Percentiles rank a stretch among this genome's conserved stretches.
Evolutionary conservation across 805 yeast genomes (phyloP).

Genomic region (Starmerella apis): DNA sequence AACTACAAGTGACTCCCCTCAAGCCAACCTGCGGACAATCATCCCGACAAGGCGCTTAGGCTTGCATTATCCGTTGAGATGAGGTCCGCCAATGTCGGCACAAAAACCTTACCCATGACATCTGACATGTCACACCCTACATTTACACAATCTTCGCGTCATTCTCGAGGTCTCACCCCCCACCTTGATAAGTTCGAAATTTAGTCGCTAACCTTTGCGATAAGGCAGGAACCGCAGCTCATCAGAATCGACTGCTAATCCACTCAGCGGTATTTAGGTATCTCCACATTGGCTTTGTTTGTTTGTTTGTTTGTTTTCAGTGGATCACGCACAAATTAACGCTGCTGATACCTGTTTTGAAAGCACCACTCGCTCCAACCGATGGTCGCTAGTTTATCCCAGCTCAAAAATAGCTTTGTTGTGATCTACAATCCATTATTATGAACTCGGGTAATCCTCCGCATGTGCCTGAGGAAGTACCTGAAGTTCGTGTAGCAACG

Average conservation of each 20-base stretch:
- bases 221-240: not conserved
- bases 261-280: not conserved
- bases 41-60: slow-evolving; percentile 4
- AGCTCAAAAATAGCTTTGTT: not conserved
- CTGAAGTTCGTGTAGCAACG: not conserved
- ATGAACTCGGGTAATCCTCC: not conserved
- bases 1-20: no score
- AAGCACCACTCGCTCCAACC: no score
- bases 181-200: not conserved
- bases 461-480: not conserved
- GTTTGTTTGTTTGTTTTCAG: no score
- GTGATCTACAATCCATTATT: not conserved
- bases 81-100: slow-evolving; percentile 4
- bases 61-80: slow-evolving; percentile 3
- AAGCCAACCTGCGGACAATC: no score
- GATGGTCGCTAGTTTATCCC: not conserved
- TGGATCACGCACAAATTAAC: not conserved
- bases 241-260: not conserved
- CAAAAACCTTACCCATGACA: slow-evolving; percentile 7
- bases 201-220: not conserved
- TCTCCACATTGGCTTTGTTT: no score
- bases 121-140: slow-evolving; percentile 1
- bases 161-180: not conserved
- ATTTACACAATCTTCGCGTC: not conserved
- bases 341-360: not conserved